Percentiles rank a stretch among this genome's conserved stretches.
phyloP scores from a whole-genome alignment of 306 rosid genomes.

The Malus asiatica region DNA sequence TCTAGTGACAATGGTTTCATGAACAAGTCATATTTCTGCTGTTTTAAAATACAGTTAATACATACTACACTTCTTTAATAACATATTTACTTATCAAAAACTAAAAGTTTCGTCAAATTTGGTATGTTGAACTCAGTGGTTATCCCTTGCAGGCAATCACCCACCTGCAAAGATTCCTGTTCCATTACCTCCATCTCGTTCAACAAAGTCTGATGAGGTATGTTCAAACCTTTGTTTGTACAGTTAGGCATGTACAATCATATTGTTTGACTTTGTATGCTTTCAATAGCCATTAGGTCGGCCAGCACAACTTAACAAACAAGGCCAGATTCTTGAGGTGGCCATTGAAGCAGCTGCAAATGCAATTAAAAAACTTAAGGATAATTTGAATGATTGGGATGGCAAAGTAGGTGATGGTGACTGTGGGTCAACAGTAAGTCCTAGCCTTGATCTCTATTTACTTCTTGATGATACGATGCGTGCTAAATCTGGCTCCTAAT shows the following conservation, averaged over 20 bases:
- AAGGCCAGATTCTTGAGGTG: constrained; percentile 64
- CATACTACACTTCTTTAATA: background rate
- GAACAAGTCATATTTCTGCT: background rate
- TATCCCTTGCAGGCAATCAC: constrained; percentile 53
- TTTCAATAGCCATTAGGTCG: constrained; percentile 47
- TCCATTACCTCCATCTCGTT: constrained; percentile 65
- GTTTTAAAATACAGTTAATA: background rate
- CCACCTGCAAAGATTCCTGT: constrained; percentile 83
- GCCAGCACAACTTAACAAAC: constrained; percentile 59
- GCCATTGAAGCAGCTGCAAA: constrained; percentile 84
- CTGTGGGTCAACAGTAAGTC: constrained; percentile 89
- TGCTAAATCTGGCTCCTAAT: constrained; percentile 4
- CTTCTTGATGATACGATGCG: background rate
- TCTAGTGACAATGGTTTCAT: background rate
- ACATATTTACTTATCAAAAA: background rate
- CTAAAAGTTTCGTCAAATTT: background rate
- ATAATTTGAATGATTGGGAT: constrained; percentile 86
- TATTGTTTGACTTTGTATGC: constrained; percentile 1
- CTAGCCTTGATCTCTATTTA: background rate
- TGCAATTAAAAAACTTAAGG: constrained; percentile 51
- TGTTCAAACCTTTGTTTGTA: constrained; percentile 7
- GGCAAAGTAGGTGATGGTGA: constrained; percentile 96
- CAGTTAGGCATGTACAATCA: background rate
- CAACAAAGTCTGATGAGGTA: constrained; percentile 70
- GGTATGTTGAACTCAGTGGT: constrained; percentile 18